Base-by-base conservation (phyloP, 768 basidiomycete species). In the Tephrocybe sp. region DNA sequence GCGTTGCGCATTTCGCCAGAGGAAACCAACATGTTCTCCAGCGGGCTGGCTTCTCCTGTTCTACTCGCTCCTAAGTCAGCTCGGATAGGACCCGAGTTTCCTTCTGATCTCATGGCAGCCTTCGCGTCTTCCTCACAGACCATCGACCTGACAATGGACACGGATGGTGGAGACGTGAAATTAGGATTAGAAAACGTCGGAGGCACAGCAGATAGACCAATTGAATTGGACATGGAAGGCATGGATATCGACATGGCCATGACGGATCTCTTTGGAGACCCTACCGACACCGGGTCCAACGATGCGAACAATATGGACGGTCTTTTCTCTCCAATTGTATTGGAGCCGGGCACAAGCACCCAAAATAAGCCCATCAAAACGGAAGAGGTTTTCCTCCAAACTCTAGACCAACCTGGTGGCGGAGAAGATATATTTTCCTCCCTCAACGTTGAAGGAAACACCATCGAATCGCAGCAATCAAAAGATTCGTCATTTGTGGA, bases 31-130 rank as follows among this genome's bases (percentile, higher is more conserved):
- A 62, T 82, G 48, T 85, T 80, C 53, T 68, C 78, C 1, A 83
- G 76, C 40, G 83, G 84, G 1, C 71, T 90, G 41, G 76, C 85
- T 24, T 91, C 89, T 5, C 90, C 90, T 6, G 90, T 92, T 26
- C 88, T 85, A 4, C 77, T 93, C 32, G 90, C 88, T 0, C 90
- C 90, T 1, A 87, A 83, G 61, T 89, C 90, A 4, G 87, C 86
- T 40, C 80, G 86, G 3, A 65, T 76, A 12, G 76, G 71, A n/a
- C 60, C 75, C 3, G 83, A 85, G 43, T 77, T 84, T 46, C 75
- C 81, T 21, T 74, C 83, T 3, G 86, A 88, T 37, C 66, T 88
- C 24, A 83, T 90, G 76, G 82, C 82, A 3, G 79, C 85, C 2
- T 78, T 85, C 51, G 75, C 76, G 2, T 66, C 79, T 8, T 67